Base-by-base conservation (phyloP, 176 grass and related monocot species). In the Thinopyrum elongatum region DNA sequence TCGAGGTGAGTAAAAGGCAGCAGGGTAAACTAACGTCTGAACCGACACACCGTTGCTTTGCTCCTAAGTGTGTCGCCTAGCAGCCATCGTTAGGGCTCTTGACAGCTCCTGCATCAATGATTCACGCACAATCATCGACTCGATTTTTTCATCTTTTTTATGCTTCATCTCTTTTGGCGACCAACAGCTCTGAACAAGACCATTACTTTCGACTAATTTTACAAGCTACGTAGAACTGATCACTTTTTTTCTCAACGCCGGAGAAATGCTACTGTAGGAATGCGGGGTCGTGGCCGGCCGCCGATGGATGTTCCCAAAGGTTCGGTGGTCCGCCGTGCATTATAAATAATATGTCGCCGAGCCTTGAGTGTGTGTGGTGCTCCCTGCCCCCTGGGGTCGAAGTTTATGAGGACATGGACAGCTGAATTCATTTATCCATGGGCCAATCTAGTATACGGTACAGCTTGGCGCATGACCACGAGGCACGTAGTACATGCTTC, bases 41-140 rank as follows among this genome's bases (percentile, higher is more conserved):
- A 85, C 87, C 76, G 82, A 76, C 83, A 86, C 61, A 53, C 33
- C 61, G 29, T 90, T 77, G 62, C 88, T 90, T 89, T 76, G 78
- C 12, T 82, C n/a, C 14, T 51, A 90, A 90, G 88, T 33, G 49
- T 89, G 83, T 89, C 88, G 59, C 74, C 77, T 28, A 39, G 77
- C 77, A 70, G 70, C 11, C 38, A 21, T 77, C 23, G 51, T 77
- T 30, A 81, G 25, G 65, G 35, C 22, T 25, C 27, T 11, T 39
- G 65, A 55, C 81, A 79, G 68, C 76, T 80, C 25, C 69, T 76
- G 34, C 60, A 26, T 12, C 25, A 63, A 63, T 63, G 35, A 89
- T 86, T 81, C 77, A 4, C 27, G 47, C 59, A 21, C 85, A 77
- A 85, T 35, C 70, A 16, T 81, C 34, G 27, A 10, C 69, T 67